Evolutionary conservation across 108 stramenopile species (phyloP), one percentile per base, ranked within the genome.

Genomic region (Parietichytrium sp.): DNA sequence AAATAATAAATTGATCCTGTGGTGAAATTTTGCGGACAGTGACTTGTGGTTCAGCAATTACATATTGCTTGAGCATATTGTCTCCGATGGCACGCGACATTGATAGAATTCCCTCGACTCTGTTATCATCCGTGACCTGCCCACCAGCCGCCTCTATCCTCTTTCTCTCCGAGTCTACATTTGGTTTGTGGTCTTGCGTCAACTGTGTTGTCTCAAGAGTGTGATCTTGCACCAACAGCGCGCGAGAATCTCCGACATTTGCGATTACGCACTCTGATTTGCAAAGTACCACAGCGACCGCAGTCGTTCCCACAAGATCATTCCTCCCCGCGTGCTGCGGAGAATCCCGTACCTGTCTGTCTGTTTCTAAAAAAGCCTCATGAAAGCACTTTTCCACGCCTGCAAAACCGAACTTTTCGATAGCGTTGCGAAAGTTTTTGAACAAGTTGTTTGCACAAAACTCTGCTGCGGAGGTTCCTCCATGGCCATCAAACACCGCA

Each of bases 71-170:
- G 0, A 72, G 61, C 29, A 42, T 42, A 25, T 42, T 33, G 61
- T 72, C 61, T 25, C 61, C 61, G 42, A 72, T 72, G 10, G 61
- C 61, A 42, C 61, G 61, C 61, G 61, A 72, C 61, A 72, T 72
- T 10, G 38, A 72, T 15, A 72, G 33, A 2, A 72, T 72, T n/a
- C 61, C 61, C 45, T 72, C 61, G 1, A 72, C 61, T 33, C 61
- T 33, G 45, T 72, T 72, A n/a, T 72, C 61, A 10, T 72, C 38
- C 10, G 61, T 45, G 13, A 72, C 38, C 1, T 1, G 36, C 6
- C 61, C 61, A 6, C 61, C 61, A 7, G 61, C 61, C 61, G 18
- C 61, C 20, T 23, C 20, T n/a, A 72, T 72, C 23, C 61, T 33
- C 20, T 13, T 45, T 16, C 42, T 16, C 3, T 72, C 61, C 38